Conservation (phyloP, 306 rosid species). For the Luffa acutangula region DNA sequence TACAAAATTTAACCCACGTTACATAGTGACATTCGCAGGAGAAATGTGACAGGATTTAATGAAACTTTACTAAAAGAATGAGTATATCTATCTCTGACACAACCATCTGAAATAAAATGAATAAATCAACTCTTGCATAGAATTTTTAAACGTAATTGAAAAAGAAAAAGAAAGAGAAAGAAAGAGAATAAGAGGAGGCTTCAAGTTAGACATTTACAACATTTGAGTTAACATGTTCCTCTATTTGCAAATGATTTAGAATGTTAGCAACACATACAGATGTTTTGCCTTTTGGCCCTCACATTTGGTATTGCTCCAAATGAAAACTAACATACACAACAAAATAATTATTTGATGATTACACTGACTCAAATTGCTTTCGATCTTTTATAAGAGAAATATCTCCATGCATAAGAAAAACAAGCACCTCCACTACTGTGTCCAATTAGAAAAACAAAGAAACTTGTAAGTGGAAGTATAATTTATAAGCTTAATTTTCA, state of each 20-base stretch:
- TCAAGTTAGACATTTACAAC: constrained; percentile 48
- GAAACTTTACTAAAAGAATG: constrained; percentile 51
- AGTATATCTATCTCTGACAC: constrained; percentile 91
- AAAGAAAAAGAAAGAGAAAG: neutral
- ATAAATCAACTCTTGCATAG: constrained; percentile 7
- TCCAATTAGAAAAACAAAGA: constrained; percentile 86
- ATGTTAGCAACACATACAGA: constrained; percentile 89
- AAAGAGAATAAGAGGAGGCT: constrained; percentile 1
- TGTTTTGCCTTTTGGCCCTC: constrained; percentile 93
- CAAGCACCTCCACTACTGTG: constrained; percentile 98
- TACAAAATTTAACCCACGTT: neutral
- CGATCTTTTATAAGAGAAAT: constrained; percentile 59
- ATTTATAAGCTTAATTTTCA: too few relatives aligned
- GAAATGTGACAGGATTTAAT: neutral
- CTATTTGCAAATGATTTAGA: constrained; percentile 75
- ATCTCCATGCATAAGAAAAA: constrained; percentile 82
- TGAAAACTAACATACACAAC: constrained; percentile 46
- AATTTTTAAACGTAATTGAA: neutral
- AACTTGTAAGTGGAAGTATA: too few relatives aligned
- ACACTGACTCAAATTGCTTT: constrained; percentile 86
- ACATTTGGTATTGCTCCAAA: constrained; percentile 90
- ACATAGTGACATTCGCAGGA: neutral
- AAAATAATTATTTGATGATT: constrained; percentile 15
- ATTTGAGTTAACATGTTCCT: constrained; percentile 78
- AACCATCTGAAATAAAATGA: constrained; percentile 48